These are phyloP conservation scores for Haplosporangium gracile DNA, from an alignment of 192 early-diverging fungal genomes.

Conservation along the genomic window DNA sequence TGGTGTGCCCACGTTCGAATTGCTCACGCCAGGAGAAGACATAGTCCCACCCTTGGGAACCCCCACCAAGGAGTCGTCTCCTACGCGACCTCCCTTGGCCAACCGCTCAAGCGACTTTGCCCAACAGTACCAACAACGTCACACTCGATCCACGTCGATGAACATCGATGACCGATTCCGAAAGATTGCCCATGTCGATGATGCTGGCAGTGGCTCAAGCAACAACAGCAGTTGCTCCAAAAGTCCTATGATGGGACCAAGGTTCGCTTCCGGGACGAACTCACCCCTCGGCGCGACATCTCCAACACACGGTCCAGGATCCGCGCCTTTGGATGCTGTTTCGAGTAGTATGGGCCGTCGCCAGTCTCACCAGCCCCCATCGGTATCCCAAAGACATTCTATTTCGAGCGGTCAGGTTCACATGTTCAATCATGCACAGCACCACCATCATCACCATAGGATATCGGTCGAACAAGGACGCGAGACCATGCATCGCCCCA, in stretches of 20 bases:
- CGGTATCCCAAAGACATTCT: conserved; percentile 38
- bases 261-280: conserved; percentile 37
- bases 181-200: conserved; percentile 10
- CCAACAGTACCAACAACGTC: conserved; percentile 44
- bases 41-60: neutral
- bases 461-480: conserved; percentile 46
- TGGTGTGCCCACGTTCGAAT: conserved; percentile 6
- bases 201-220: conserved; percentile 15
- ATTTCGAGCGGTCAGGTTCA: conserved; percentile 38
- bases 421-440: conserved; percentile 19
- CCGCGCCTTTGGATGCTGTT: conserved; percentile 2
- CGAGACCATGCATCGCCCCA: conserved; percentile 36
- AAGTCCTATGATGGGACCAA: conserved; percentile 43
- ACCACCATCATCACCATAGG: conserved; percentile 22
- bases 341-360: conserved; percentile 11
- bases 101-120: neutral
- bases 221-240: conserved; percentile 46
- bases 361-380: conserved; percentile 26
- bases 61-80: conserved; percentile 8
- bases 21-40: conserved; percentile 12
- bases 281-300: conserved; percentile 31
- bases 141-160: conserved; percentile 39
- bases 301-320: conserved; percentile 14
- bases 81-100: conserved; percentile 7
- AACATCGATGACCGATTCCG: conserved; percentile 52